Conservation (phyloP, 768 basidiomycete genomes). For the Boletus sensibilis region DNA sequence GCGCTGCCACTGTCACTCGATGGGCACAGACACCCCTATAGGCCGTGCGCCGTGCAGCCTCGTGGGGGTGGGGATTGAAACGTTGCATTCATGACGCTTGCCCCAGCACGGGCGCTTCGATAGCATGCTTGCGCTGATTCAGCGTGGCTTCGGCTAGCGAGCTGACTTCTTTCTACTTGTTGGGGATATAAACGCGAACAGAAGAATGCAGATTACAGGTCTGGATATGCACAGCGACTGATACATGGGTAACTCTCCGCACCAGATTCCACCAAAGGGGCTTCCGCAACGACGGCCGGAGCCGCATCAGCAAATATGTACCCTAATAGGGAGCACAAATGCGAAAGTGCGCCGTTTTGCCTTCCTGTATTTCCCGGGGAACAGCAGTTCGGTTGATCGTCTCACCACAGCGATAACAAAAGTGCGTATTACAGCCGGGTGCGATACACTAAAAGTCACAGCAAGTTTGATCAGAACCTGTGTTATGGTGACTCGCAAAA, state of each 20-base stretch:
- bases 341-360: conserved; percentile 34
- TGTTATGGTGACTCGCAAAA: too few species aligned
- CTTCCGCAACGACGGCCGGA: too few species aligned
- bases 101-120: conserved; percentile 5
- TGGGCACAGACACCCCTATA: neutral
- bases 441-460: conserved; percentile 43
- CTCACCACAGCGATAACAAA: conserved; percentile 51
- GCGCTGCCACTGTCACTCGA: conserved; percentile 4
- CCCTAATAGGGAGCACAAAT: conserved; percentile 28
- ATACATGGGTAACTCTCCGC: too few species aligned
- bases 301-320: neutral
- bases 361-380: conserved; percentile 31
- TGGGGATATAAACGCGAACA: neutral
- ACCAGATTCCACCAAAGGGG: neutral
- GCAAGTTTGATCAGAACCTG: neutral
- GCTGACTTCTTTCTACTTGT: too few species aligned
- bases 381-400: conserved; percentile 43
- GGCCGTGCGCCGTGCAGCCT: conserved; percentile 4
- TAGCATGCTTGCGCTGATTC: neutral
- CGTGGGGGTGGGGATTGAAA: conserved; percentile 9
- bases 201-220: neutral
- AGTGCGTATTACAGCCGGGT: conserved; percentile 58
- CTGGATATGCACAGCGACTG: neutral
- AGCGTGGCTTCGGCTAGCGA: neutral
- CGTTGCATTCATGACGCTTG: conserved; percentile 19